Base-by-base conservation (phyloP, 164 flowering plant genomes). In the Amborella trichopoda region DNA sequence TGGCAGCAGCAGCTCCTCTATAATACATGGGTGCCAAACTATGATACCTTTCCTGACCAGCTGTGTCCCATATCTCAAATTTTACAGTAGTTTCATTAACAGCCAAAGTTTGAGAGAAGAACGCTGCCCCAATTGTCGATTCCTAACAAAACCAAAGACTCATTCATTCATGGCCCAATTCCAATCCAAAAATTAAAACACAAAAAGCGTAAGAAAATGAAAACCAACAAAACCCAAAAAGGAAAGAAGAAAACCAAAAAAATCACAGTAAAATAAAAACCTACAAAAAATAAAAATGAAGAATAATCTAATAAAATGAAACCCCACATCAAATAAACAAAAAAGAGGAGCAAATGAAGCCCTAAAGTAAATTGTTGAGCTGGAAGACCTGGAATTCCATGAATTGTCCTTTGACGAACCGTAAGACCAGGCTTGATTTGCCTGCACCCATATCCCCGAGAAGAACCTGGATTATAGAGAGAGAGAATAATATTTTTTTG, bases 31-130 rank as follows among this genome's bases (percentile, higher is more conserved):
- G 87, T 50, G 87, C 87, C 66, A 80, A 66, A 54, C 83, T 74
- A 37, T 80, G 87, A 38, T 80, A 80, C 54, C 83, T 61, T 60
- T 80, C 87, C 49, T 80, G 87, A n/a, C 87, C 87, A 5, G 87
- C 87, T 0, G 87, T 80, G 57, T 80, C 87, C 87, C 87, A 80
- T 50, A 80, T 80, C 76, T 80, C 83, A 53, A 80, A 75, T 48
- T 80, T 80, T 28, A 80, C 72, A 0, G 83, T 71, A 2, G 68
- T 72, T 45, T 77, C 83, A 39, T 68, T 71, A 38, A 72, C 74
- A n/a, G 77, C 72, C 43, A 80, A 25, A 5, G 83, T 77, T 40
- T 77, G 83, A 1, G 83, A 72, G 53, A 77, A 80, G 49, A 77
- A 80, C 2, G 87, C 87, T 0, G 87, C 87, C 26, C 87, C 83